Percentiles rank a stretch among this genome's conserved stretches.
Evolutionary conservation across 2,329 filamentous ascomycete species (phyloP).

Genomic region (Phialophora tarda): DNA sequence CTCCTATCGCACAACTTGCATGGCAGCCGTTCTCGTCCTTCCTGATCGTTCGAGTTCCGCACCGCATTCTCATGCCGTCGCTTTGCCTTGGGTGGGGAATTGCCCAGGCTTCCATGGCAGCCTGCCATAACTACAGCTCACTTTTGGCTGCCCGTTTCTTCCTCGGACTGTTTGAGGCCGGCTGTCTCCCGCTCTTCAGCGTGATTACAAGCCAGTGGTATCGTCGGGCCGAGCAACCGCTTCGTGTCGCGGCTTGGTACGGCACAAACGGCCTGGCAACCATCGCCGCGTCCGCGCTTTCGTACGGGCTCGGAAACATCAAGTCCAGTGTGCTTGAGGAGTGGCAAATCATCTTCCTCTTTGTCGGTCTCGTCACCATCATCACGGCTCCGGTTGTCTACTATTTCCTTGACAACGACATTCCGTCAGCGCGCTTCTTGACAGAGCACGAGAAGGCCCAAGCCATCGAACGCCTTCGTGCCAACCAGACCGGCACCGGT

Average conservation of each 20-base stretch:
- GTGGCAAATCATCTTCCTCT: slow-evolving; percentile 67
- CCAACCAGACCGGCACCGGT: slow-evolving; percentile 57
- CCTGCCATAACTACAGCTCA: slow-evolving; percentile 53
- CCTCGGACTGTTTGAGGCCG: slow-evolving; percentile 60
- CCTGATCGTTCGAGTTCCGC: slow-evolving; percentile 66
- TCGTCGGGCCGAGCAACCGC: slow-evolving; percentile 63
- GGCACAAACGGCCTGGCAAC: slow-evolving; percentile 64
- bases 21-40: slow-evolving; percentile 66
- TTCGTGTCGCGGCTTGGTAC: slow-evolving; percentile 71
- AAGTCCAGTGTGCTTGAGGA: slow-evolving; percentile 49
- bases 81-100: slow-evolving; percentile 57
- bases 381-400: slow-evolving; percentile 64
- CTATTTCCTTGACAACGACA: slow-evolving; percentile 65
- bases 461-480: slow-evolving; percentile 57
- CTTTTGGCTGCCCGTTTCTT: slow-evolving; percentile 59
- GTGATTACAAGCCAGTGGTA: slow-evolving; percentile 56
- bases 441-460: slow-evolving; percentile 53
- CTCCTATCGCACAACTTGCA: slow-evolving; percentile 64
- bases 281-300: slow-evolving; percentile 62
- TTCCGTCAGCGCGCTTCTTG: slow-evolving; percentile 58
- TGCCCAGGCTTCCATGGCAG: slow-evolving; percentile 56
- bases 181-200: slow-evolving; percentile 54
- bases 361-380: slow-evolving; percentile 66
- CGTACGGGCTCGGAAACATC: slow-evolving; percentile 64
- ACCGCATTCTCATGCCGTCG: slow-evolving; percentile 62